Evolutionary conservation across 2,329 filamentous ascomycete species (phyloP).

Genomic region (Cladorrhinum sp.): DNA sequence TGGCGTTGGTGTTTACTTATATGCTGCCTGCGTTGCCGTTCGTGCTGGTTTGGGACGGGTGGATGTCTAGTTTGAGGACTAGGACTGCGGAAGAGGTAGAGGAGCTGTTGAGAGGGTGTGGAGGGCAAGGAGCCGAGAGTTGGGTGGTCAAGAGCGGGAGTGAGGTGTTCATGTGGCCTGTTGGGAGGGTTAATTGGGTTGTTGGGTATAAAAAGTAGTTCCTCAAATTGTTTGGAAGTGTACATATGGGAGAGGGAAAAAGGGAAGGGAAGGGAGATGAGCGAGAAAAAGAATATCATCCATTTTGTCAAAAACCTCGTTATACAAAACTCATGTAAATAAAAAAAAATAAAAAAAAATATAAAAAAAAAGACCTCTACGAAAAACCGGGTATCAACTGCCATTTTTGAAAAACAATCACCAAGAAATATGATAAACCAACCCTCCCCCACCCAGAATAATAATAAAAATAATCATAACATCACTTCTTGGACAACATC

Average conservation of each 20-base stretch:
- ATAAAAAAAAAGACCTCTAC: neutral
- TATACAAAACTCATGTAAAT: neutral
- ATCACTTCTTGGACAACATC: slow-evolving; percentile 43
- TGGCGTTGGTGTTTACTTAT: slow-evolving; percentile 64
- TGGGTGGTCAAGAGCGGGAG: slow-evolving; percentile 51
- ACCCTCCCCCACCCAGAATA: neutral
- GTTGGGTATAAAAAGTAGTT: slow-evolving; percentile 42
- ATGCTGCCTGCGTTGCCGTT: slow-evolving; percentile 64
- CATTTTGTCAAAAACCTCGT: neutral
- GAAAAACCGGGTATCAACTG: neutral
- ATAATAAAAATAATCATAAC: neutral
- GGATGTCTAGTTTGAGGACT: slow-evolving; percentile 64
- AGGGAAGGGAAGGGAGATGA: too few relatives aligned
- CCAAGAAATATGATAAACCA: too few relatives aligned
- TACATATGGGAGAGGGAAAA: too few relatives aligned
- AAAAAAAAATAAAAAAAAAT: neutral
- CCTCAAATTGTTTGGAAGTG: too few relatives aligned
- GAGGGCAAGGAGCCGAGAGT: slow-evolving; percentile 37
- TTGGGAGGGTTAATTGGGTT: slow-evolving; percentile 51
- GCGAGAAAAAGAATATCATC: neutral
- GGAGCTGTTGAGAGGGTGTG: slow-evolving; percentile 53
- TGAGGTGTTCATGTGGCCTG: slow-evolving; percentile 48
- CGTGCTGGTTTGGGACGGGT: slow-evolving; percentile 66
- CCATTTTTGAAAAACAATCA: neutral
- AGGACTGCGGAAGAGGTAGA: slow-evolving; percentile 65